phyloP scores from a whole-genome alignment of 179 eudicot genomes.

The Spergularia azorica region DNA sequence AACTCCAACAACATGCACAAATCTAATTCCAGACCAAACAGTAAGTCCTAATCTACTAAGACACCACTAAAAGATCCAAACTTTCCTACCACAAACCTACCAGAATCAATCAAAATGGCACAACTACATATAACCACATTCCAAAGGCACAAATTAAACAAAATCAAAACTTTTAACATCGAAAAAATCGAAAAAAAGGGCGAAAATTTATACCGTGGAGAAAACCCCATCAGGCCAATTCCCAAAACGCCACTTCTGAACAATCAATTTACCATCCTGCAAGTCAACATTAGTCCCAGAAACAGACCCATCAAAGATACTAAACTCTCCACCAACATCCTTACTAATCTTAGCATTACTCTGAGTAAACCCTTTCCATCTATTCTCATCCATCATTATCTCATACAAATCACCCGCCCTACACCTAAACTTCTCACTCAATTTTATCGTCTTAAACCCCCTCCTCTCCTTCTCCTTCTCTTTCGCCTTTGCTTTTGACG shows the following conservation, averaged over 20 bases:
- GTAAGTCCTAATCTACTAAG: too few species aligned
- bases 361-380: constrained; percentile 98
- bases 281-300: constrained; percentile 74
- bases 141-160: not conserved
- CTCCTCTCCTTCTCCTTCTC: constrained; percentile 58
- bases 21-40: too few species aligned
- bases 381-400: constrained; percentile 95
- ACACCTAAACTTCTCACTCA: constrained; percentile 88
- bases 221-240: constrained; percentile 87
- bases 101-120: too few species aligned
- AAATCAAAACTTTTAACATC: not conserved
- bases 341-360: constrained; percentile 88
- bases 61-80: too few species aligned
- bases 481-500: constrained; percentile 39
- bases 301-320: constrained; percentile 86
- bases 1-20: too few species aligned
- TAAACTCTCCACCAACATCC: constrained; percentile 85
- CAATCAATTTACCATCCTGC: constrained; percentile 82
- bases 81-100: too few species aligned
- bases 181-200: not conserved
- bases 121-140: not conserved
- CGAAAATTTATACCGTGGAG: constrained; percentile 52
- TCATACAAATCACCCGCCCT: constrained; percentile 74
- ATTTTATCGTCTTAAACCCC: constrained; percentile 76
- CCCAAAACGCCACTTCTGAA: constrained; percentile 95